Base-by-base conservation (phyloP, 805 yeast species). In the Yamadazyma kitorensis region DNA sequence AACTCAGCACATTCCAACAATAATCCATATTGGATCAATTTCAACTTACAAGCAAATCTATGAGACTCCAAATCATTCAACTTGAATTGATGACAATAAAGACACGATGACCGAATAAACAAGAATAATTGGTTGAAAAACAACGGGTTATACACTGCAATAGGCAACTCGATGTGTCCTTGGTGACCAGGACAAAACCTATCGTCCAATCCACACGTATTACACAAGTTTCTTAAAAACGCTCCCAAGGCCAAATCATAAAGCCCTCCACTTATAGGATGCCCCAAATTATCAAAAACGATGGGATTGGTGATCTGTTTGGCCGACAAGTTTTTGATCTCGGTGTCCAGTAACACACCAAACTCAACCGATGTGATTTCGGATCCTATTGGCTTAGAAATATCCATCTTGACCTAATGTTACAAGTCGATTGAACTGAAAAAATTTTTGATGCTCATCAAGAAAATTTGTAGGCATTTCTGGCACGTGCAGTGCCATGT, bases 221-320 rank as follows among this genome's bases (percentile, higher is more conserved):
- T 74, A 76, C 99, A 88, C 31, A 85, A 71, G 57, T 91, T 86
- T 53, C 82, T 75, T 43, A 87, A 68, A 53, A 88, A 93, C 0
- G 98, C 98, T 46, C 99, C 99, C 25, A 93, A 67, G n/a, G 96
- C 80, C 42, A 91, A 73, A 62, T 93, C 99, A 53, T 93, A 93
- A 21, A 93, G 68, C 59, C 99, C 99, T 40, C 93, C 89, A 26
- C 82, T 73, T 34, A 93, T 80, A 13, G 99, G 97, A 60, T 94
- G 98, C 28, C 98, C 98, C 55, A 93, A 66, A 56, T 84, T 87
- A 61, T 93, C 98, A 52, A 93, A 82, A n/a, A 88, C 96, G 23
- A 87, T 82, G 13, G 98, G 97, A 54, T 87, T 88, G 39, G 94
- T 85, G 62, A 93, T 81, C 68, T 93, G 98, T 59, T 89, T 91